These are phyloP conservation scores for Cyberlindnera lachancei DNA, from an alignment of 805 yeast genomes.

Conservation along the genomic window DNA sequence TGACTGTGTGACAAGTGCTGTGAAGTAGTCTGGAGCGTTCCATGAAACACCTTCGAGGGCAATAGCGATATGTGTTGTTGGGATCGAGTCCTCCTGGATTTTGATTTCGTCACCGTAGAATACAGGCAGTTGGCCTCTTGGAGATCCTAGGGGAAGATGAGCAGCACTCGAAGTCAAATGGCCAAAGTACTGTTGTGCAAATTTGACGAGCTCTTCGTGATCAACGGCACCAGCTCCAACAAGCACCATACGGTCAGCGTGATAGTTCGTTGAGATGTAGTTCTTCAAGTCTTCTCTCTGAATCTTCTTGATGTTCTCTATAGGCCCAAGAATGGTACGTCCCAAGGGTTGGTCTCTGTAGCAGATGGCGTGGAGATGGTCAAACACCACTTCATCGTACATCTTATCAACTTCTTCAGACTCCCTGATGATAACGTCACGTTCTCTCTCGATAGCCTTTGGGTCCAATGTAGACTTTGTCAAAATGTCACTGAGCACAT, in stretches of 20 bases:
- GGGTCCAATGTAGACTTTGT: slow-evolving; percentile 79
- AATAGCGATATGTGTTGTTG: slow-evolving; percentile 84
- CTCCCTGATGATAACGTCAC: slow-evolving; percentile 94
- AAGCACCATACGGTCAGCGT: slow-evolving; percentile 96
- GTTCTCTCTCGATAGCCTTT: slow-evolving; percentile 85
- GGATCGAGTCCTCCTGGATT: slow-evolving; percentile 73
- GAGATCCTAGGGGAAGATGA: slow-evolving; percentile 63
- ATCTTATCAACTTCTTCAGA: slow-evolving; percentile 96
- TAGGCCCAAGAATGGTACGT: slow-evolving; percentile 92
- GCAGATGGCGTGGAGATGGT: slow-evolving; percentile 89
- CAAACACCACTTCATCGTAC: slow-evolving; percentile 98
- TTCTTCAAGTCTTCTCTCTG: slow-evolving; percentile 66
- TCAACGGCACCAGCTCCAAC: slow-evolving; percentile 94
- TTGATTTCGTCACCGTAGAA: slow-evolving; percentile 85
- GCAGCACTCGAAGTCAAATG: slow-evolving; percentile 47
- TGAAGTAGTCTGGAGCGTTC: slow-evolving; percentile 92
- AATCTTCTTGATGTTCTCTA: slow-evolving; percentile 77
- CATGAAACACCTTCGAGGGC: slow-evolving; percentile 98
- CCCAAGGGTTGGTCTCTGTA: slow-evolving; percentile 90
- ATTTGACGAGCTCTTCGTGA: slow-evolving; percentile 72
- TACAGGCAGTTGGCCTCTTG: slow-evolving; percentile 58
- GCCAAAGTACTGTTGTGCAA: slow-evolving; percentile 73
- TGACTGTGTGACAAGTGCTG: slow-evolving; percentile 94
- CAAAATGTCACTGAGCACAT: slow-evolving; percentile 81
- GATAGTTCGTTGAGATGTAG: slow-evolving; percentile 81